These are phyloP conservation scores for Rhizopogon vinicolor DNA, from an alignment of 768 basidiomycete species.

Conservation along the genomic window DNA sequence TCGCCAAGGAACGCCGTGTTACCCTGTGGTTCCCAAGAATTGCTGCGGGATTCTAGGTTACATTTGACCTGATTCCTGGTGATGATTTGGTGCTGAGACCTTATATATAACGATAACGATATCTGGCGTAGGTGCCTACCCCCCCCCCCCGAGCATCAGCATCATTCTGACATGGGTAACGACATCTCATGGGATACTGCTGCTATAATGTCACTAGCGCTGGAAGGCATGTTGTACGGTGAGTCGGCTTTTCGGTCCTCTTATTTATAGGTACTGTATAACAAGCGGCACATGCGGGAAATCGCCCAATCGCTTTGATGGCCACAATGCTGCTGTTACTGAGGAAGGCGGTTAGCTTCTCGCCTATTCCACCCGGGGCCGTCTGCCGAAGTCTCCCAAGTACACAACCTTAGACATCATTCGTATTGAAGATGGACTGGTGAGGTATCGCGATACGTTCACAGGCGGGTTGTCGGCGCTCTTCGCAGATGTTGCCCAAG, in stretches of 20 bases:
- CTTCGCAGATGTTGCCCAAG: conserved; percentile 17
- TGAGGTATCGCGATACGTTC: conserved; percentile 10
- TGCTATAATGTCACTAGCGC: background rate
- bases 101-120: no score
- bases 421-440: conserved; percentile 14
- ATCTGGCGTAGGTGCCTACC: background rate
- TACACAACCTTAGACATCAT: conserved; percentile 7
- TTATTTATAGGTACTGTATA: background rate
- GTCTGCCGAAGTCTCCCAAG: background rate
- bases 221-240: conserved; percentile 1
- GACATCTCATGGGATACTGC: background rate
- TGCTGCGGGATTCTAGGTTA: no score
- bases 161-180: background rate
- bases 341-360: background rate
- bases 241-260: background rate
- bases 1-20: no score
- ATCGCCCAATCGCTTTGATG: background rate
- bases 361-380: background rate
- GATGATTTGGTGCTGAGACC: no score
- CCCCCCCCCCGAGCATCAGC: no score
- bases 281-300: background rate
- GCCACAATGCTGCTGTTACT: background rate
- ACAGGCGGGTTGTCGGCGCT: conserved; percentile 18
- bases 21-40: no score
- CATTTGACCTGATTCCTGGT: no score